Percentiles rank a stretch among this genome's conserved stretches.
These are phyloP conservation scores for Candida golubevii DNA, from an alignment of 805 yeast genomes.

Conservation along the genomic window DNA sequence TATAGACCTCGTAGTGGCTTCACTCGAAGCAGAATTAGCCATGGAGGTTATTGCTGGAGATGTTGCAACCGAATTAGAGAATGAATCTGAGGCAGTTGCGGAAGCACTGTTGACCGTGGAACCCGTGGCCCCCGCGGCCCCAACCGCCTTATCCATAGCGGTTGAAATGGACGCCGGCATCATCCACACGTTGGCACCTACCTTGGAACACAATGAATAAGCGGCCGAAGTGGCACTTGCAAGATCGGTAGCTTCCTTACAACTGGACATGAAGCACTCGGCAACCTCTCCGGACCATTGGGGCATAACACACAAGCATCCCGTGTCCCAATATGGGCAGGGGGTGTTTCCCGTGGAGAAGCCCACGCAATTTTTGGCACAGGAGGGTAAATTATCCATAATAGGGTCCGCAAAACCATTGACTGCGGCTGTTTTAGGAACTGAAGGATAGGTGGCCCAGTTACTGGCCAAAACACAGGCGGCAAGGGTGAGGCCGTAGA, in stretches of 20 bases:
- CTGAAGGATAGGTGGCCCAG: slow-evolving; percentile 43
- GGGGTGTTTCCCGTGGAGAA: slow-evolving; percentile 39
- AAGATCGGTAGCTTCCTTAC: slow-evolving; percentile 33
- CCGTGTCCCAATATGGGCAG: slow-evolving; percentile 52
- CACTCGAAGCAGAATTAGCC: neutral
- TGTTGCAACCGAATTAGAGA: neutral
- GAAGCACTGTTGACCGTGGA: neutral
- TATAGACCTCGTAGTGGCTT: neutral
- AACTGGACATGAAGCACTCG: slow-evolving; percentile 36
- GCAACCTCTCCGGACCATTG: slow-evolving; percentile 43
- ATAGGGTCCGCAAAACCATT: slow-evolving; percentile 49
- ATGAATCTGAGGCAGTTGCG: neutral
- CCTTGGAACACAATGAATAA: slow-evolving; percentile 36
- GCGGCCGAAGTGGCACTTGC: slow-evolving; percentile 39
- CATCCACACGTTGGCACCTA: slow-evolving; percentile 42
- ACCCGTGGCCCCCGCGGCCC: slow-evolving; percentile 3
- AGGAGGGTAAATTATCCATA: slow-evolving; percentile 32
- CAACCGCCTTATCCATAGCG: slow-evolving; percentile 25
- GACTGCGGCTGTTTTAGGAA: slow-evolving; percentile 43
- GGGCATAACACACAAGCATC: slow-evolving; percentile 48
- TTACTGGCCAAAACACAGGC: slow-evolving; percentile 24
- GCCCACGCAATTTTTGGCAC: slow-evolving; percentile 42
- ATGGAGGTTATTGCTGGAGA: slow-evolving; percentile 6
- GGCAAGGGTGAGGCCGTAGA: slow-evolving; percentile 4
- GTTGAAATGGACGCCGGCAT: slow-evolving; percentile 41